A percentile compares a stretch with the other conserved stretches of the same genome.
phyloP scores from a whole-genome alignment of 202 grass and related monocot genomes.

The Alloteropsis angusta region DNA sequence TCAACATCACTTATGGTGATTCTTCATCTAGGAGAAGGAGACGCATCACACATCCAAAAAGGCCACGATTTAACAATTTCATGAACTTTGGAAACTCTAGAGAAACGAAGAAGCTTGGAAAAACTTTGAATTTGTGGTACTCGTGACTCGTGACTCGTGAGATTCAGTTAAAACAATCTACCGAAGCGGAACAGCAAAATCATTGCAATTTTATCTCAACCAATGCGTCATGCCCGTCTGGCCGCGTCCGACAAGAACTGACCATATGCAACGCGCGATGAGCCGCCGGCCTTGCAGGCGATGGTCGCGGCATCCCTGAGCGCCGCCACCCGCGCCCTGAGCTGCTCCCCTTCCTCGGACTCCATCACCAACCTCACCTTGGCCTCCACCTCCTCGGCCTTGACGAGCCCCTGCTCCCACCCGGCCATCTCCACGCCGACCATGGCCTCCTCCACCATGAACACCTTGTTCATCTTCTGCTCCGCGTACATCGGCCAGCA shows the following conservation, averaged over 20 bases:
- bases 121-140: too few species aligned
- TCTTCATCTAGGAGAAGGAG: too few species aligned
- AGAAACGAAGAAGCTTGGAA: too few species aligned
- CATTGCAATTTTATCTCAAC: background rate
- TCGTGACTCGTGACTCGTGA: too few species aligned
- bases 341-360: constrained; percentile 5
- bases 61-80: too few species aligned
- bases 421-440: constrained; percentile 38
- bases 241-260: background rate
- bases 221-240: background rate
- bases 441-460: constrained; percentile 22
- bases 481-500: constrained; percentile 51
- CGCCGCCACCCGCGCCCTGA: constrained; percentile 4
- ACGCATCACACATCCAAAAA: too few species aligned
- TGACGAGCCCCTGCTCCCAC: constrained; percentile 31
- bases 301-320: constrained; percentile 2
- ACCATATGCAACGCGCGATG: background rate
- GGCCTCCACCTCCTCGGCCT: constrained; percentile 32
- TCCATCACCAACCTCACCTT: constrained; percentile 55
- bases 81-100: too few species aligned
- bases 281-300: constrained; percentile 9
- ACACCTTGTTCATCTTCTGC: constrained; percentile 47
- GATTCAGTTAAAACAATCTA: too few species aligned
- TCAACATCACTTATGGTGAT: too few species aligned
- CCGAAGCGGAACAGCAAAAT: too few species aligned